Evolutionary conservation across 148 eudicot genomes (phyloP), one percentile per base, ranked within the genome.

Genomic region (Arctostaphylos glauca): DNA sequence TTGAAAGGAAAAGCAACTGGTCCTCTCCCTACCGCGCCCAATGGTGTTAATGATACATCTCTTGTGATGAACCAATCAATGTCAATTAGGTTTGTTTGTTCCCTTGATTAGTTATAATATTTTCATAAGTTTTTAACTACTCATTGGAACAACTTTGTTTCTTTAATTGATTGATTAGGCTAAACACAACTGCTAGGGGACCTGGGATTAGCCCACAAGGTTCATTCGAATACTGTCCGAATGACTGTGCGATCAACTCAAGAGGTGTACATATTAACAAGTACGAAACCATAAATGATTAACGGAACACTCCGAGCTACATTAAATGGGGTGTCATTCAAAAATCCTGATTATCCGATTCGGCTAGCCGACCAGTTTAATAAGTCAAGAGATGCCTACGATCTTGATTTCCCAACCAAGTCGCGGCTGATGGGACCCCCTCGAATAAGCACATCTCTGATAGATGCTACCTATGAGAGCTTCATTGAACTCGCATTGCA

Each of bases 171-270:
- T 60, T 60, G 10, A 60, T 7, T 25, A 96, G 99, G 96, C 92
- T 88, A 88, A 91, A 96, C 56, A 88, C 76, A 18, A 64, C 91
- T 70, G 97, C 97, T 14, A 92, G 94, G 83, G 97, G 97, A 81
- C 97, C 97, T 72, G 91, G 99, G 44, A 94, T 91, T 12, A 96
- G 94, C 80, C 97, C 94, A 14, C 99, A 96, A 86, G 99, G 96
- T 74, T 92, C 97, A n/a, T 96, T 91, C 80, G 92, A 91, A 44
- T 93, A 96, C 79, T 94, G 98, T 52, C 54, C n/a, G n/a, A 31
- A 31, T 1, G 1, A 31, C 38, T 0, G 38, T 31, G 38, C 19
- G 46, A 91, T 94, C 62, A 90, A 90, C 56, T 95, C 93, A 58
- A 0, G 86, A 92, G 62, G 72, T 83, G 25, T 94, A 93, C 72